Base-by-base conservation (phyloP, 208 protist species). In the Trypanosoma lewisi region DNA sequence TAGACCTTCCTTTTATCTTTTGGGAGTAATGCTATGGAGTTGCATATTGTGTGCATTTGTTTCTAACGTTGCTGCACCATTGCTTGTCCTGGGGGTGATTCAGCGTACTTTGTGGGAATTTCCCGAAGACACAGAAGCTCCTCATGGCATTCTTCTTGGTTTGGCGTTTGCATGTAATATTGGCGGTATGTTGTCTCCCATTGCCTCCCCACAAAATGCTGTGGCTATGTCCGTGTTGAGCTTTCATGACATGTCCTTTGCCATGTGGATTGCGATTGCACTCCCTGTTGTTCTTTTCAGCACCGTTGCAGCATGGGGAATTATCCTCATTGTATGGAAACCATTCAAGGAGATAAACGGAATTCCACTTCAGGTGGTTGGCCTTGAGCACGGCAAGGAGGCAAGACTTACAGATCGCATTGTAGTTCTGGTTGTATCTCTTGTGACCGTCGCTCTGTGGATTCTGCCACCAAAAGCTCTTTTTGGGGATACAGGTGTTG, bases 121-220 rank as follows among this genome's bases (percentile, higher is more conserved):
- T 45, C 93, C 87, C 0, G 73, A 87, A 55, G 81, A 78, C 28
- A 93, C 81, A 28, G 80, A 75, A 39, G 94, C 87, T 14, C 82
- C 85, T 12, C 85, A 96, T 42, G 87, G 83, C 23, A 85, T 97
- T 45, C 78, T 97, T 17, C 83, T 98, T 41, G 89, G 86, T n/a
- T 73, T 98, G 14, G 95, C 95, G 45, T 94, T 97, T 63, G 79
- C 92, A 16, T 97, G 95, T 74, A 97, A 98, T 70, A 70, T 98
- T 34, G 95, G 93, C n/a, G 95, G 95, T 21, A 98, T 98, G 95
- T 80, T 97, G 23, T 96, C 90, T 0, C 95, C 95, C 23, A 96
- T 97, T 53, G 92, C 94, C 7, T 97, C 91, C 8, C 95, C 95
- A 50, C 94, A 97, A 79, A 98, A 97, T 78, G 95, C 91, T 16